Base-by-base conservation (phyloP, 805 yeast species). In the Kazachstania africana region DNA sequence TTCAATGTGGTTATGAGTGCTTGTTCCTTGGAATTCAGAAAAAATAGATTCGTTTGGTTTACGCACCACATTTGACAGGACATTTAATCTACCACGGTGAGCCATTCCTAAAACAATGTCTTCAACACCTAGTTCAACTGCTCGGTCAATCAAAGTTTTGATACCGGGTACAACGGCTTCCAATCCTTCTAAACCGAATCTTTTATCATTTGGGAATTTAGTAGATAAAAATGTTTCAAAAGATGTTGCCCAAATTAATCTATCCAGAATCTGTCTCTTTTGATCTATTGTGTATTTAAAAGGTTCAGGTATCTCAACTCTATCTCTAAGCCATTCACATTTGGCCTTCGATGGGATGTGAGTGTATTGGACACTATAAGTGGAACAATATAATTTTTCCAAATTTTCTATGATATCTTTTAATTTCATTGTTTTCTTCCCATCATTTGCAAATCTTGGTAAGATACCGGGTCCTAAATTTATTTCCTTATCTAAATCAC, bases 81-180 rank as follows among this genome's bases (percentile, higher is more conserved):
- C 87, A 62, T 91, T 91, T 52, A 91, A 70, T 68, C 99, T 78
- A 65, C 99, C 99, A 72, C 99, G 82, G 65, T 91, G 99, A 33
- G 99, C 96, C 97, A 91, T 91, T 67, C 99, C 99, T 49, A 91
- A 79, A 50, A 88, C 93, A 39, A 91, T 77, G 58, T 88, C 97
- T 63, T 87, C 95, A 32, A 88, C 78, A 48, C 99, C 99, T 39
- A 67, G 64, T 44, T 81, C 93, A 31, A 87, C 97, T 27, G 95
- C 72, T 44, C 85, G 77, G 62, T 91, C 99, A 55, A 91, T 85
- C 56, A 91, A 60, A 30, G 95, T 80, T 68, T 91, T 91, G 70
- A 91, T 78, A 66, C 97, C 98, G 28, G 97, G 97, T 31, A 91
- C 82, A 50, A 82, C 80, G 29, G 94, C 69, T 66, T 91, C 99